phyloP scores from a whole-genome alignment of 306 rosid species.

The Lablab purpureus region DNA sequence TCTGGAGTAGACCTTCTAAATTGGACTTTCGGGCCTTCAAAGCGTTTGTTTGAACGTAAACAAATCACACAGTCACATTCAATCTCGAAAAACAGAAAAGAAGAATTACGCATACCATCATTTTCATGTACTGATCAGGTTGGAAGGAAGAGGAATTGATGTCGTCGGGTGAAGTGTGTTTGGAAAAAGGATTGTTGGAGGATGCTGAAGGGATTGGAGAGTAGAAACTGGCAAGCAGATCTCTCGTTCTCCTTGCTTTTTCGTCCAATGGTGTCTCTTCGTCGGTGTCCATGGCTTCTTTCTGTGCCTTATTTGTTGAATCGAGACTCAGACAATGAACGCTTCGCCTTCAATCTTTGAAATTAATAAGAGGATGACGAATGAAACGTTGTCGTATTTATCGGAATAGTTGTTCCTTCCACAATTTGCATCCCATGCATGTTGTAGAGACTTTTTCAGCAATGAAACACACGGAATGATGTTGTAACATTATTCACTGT shows the following conservation, averaged over 20 bases:
- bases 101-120: slow-evolving; percentile 58
- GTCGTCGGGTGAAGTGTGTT: slow-evolving; percentile 64
- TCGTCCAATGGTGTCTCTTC: slow-evolving; percentile 69
- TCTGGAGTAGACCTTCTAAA: slow-evolving; percentile 83
- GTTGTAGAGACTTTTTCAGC: not conserved
- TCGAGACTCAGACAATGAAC: not conserved
- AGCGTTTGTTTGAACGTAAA: not conserved
- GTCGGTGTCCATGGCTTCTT: slow-evolving; percentile 55
- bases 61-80: not conserved
- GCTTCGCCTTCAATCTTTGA: not conserved
- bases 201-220: slow-evolving; percentile 67
- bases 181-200: slow-evolving; percentile 47
- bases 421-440: not conserved
- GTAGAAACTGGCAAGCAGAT: slow-evolving; percentile 93
- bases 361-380: not conserved
- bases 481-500: not conserved
- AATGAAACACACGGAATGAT: not conserved
- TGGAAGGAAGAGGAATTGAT: slow-evolving; percentile 79
- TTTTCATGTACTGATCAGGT: slow-evolving; percentile 77
- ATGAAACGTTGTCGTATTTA: not conserved
- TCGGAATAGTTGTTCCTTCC: not conserved
- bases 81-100: not conserved
- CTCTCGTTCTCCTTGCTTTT: slow-evolving; percentile 91
- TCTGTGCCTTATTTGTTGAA: not conserved
- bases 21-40: slow-evolving; percentile 68